Base-by-base conservation (phyloP, 2,329 filamentous ascomycete genomes). In the Claviceps sp. region DNA sequence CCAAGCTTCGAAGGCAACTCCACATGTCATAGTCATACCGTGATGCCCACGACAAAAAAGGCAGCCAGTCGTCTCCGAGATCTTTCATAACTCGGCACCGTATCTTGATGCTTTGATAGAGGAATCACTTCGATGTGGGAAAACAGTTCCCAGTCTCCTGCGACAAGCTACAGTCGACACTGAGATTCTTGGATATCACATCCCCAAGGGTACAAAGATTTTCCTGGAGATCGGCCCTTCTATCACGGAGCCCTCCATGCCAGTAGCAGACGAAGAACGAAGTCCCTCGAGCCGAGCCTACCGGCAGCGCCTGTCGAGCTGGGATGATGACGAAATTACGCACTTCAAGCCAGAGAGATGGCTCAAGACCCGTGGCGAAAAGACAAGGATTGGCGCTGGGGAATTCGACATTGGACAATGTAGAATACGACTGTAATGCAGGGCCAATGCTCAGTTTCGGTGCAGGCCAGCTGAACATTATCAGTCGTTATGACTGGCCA, bases 51-150 rank as follows among this genome's bases (percentile, higher is more conserved):
- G 22, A 43, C 0, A 59, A 5, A 40, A 47, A 0, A 60, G 66
- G 1, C 24, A 53, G 3, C 66, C 64, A 2, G 60, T 57, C 0
- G 55, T 59, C 2, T 34, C 56, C 1, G 68, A 69, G 54, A 60
- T 70, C 8, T 7, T 41, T 2, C 37, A 55, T 2, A 53, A 52
- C 1, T 51, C 50, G 14, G 49, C 58, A 3, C 54, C 64, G 0
- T 70, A 68, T 53, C 61, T 71, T 1, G 68, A 71, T 39, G 68
- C 66, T 2, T 58, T 64, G 1, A 55, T 70, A 1, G 66, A 70
- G 50, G 68, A 73, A 52, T 58, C 62, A 0, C 57, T 70, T 1
- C 63, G 70, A 1, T 47, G 58, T 19, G 55, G 59, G 1, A 57
- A 59, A 3, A 58, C 60, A 7, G 61, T 62, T 1, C 53, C 62